Percentiles rank a stretch among this genome's conserved stretches.
Evolutionary conservation across 139 green algal genomes (phyloP).

Genomic region (Picochlorum sp.): DNA sequence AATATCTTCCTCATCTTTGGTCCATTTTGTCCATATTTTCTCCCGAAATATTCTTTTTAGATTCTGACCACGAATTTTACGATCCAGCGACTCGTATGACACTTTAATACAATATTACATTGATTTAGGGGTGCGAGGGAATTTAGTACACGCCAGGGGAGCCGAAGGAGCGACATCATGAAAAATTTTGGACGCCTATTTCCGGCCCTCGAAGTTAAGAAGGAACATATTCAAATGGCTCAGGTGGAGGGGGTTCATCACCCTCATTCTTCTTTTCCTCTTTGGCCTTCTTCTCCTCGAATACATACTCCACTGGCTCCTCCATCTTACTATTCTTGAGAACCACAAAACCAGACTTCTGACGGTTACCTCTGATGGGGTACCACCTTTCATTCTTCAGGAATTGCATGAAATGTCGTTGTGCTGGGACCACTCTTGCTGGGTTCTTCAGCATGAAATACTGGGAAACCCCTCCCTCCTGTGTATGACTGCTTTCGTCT

Average conservation of each 20-base stretch:
- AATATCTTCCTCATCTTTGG: no score
- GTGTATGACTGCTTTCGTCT: conserved; percentile 15
- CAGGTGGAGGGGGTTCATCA: conserved; percentile 61
- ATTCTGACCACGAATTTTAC: no score
- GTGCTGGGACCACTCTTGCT: conserved; percentile 68
- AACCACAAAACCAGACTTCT: conserved; percentile 51
- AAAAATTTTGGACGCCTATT: no score
- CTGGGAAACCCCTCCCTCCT: conserved; percentile 36
- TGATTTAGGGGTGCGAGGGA: no score
- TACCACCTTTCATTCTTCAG: conserved; percentile 16
- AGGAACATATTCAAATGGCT: conserved; percentile 68
- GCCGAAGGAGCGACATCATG: no score
- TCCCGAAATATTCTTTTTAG: no score
- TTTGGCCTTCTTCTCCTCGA: conserved; percentile 14
- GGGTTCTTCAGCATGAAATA: conserved; percentile 71
- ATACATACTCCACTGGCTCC: conserved; percentile 24
- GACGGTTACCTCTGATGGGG: conserved; percentile 21
- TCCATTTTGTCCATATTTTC: no score
- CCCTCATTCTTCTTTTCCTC: conserved; percentile 7
- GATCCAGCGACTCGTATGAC: no score
- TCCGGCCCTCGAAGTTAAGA: conserved; percentile 4
- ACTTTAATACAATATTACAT: no score
- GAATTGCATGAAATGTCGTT: conserved; percentile 55
- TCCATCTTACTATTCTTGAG: conserved; percentile 46
- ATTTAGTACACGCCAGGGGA: no score